A percentile compares a stretch with the other conserved stretches of the same genome.
Conservation (phyloP, 73 alveolate species). For the Paramecium octaurelia region DNA sequence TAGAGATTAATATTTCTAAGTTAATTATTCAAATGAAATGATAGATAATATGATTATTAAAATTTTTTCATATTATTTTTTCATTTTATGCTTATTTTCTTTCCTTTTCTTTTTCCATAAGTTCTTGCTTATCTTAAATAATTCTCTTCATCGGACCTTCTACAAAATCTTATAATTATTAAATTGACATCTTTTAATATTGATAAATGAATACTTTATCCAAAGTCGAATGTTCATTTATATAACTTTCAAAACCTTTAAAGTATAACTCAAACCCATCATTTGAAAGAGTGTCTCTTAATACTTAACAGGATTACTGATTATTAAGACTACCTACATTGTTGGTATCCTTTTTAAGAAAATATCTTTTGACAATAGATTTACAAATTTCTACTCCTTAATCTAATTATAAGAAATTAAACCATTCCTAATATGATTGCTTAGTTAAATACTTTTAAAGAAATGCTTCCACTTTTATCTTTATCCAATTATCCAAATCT, state of each 20-base stretch:
- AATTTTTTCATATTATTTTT: neutral
- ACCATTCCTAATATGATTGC: slow-evolving; percentile 13
- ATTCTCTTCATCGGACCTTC: neutral
- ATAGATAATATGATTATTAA: neutral
- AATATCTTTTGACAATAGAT: neutral
- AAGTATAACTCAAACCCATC: neutral
- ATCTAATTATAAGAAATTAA: neutral
- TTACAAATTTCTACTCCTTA: neutral
- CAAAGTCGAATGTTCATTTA: neutral
- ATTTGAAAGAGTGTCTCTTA: neutral
- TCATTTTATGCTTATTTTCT: neutral
- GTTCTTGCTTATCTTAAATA: neutral
- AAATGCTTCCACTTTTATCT: neutral
- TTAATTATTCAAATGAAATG: too few relatives aligned
- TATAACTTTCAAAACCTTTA: slow-evolving; percentile 6
- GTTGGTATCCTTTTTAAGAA: neutral
- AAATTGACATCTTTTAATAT: neutral
- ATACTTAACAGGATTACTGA: neutral
- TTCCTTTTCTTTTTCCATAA: slow-evolving; percentile 11
- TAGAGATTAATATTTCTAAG: too few relatives aligned
- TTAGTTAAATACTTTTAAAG: neutral
- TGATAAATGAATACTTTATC: neutral
- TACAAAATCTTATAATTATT: neutral
- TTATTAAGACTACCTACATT: neutral
- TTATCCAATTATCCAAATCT: neutral